Conservation (phyloP, 2,329 filamentous ascomycete genomes). For the Colletotrichum chrysophilum region DNA sequence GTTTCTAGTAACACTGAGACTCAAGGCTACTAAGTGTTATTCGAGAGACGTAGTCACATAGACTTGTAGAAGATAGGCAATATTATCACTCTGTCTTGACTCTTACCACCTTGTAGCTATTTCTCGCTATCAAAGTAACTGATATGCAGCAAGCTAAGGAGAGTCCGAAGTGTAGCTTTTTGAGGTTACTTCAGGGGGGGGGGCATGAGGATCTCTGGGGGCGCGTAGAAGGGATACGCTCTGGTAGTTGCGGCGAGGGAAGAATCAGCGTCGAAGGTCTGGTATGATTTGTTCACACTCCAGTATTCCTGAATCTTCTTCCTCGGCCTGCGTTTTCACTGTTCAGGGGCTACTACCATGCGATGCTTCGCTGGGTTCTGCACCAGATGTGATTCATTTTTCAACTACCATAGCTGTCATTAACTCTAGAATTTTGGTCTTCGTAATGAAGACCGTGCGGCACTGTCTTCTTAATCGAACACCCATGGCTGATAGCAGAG, state of each 20-base stretch:
- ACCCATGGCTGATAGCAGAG: not conserved
- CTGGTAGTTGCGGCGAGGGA: not conserved
- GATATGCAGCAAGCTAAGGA: not conserved
- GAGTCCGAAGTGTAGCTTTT: not conserved
- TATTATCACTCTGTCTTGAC: no score
- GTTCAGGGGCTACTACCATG: not conserved
- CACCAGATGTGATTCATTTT: not conserved
- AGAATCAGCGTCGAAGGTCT: not conserved
- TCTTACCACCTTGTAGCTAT: not conserved
- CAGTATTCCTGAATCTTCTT: fast-evolving
- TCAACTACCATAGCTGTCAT: not conserved
- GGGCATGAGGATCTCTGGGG: not conserved
- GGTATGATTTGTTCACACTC: not conserved
- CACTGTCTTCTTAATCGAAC: not conserved
- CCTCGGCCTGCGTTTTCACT: not conserved
- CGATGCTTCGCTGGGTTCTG: not conserved
- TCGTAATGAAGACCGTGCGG: not conserved
- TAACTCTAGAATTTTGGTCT: fast-evolving
- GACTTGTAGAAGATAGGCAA: not conserved
- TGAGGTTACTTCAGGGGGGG: not conserved
- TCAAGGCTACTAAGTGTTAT: not conserved
- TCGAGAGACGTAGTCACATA: not conserved
- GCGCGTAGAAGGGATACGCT: not conserved
- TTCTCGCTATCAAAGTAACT: not conserved
- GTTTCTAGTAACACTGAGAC: not conserved